Base-by-base conservation (phyloP, 225 moss, liverwort and hornwort genomes). In the Sphagnum tenellum region DNA sequence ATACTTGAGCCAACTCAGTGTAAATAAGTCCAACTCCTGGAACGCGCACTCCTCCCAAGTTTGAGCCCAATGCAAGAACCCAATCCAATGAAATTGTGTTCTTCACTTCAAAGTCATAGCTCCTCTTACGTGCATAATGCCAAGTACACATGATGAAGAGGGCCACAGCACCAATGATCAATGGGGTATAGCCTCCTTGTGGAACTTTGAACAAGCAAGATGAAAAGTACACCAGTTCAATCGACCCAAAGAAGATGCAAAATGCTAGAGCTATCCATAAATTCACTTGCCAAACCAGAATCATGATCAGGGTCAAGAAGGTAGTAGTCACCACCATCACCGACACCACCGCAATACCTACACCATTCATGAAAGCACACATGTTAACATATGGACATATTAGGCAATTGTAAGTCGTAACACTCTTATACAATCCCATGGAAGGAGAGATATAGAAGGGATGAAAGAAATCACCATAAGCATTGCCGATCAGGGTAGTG, bases 321-420 rank as follows among this genome's bases (percentile, higher is more conserved):
- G 67, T 57, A 11, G 91, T 94, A n/a, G 94, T 94, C 49, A 91
- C 9, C 53, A 88, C 66, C 80, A 94, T 89, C 4, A 91, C 94
- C 49, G 80, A 84, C 70, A 91, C 83, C 76, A 94, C 94, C 8
- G 94, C 91, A 64, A 94, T 85, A 52, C 92, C 92, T 93, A 82
- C 50, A 58, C 47, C 5, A 6, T 11, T 11, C 44, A 45, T 7
- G 9, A 9, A 68, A 4, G 13, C 10, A 29, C 29, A 29, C 29
- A 29, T 29, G 29, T 29, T 29, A 29, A 29, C 29, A 29, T 0
- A 29, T 29, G 29, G 29, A 29, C 29, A 29, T 29, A 29, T 29
- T 29, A 29, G 29, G 29, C 5, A 45, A 3, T 14, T 14, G 66
- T 7, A 66, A 5, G 10, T 46, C 11, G 2, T 14, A 60, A 14